phyloP scores from a whole-genome alignment of 202 grass and related monocot species.

The Bolboschoenoplectus hybrid region DNA sequence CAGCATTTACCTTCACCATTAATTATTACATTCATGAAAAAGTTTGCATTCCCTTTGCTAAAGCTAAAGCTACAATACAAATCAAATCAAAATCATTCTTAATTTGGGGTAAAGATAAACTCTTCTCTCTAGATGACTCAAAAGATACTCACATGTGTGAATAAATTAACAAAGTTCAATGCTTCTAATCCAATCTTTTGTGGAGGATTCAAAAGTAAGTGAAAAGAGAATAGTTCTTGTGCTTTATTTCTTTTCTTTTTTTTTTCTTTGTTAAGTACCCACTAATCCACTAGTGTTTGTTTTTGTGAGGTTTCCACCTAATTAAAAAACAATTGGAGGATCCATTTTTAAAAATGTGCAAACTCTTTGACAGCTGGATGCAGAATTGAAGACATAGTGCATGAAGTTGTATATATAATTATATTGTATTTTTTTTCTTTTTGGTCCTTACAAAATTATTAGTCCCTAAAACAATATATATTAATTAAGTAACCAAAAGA shows the following conservation, averaged over 20 bases:
- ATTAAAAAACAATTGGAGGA: not conserved
- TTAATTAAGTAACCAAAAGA: too few relatives aligned
- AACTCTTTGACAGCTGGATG: not conserved
- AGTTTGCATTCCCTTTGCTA: conserved; percentile 6
- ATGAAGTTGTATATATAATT: too few relatives aligned
- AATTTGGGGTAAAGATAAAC: conserved; percentile 1
- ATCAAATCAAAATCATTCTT: not conserved
- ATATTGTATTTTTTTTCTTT: too few relatives aligned
- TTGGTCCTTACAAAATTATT: too few relatives aligned
- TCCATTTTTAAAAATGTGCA: not conserved
- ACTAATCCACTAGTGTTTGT: not conserved
- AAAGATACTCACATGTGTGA: conserved; percentile 16
- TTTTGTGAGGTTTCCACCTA: conserved; percentile 21
- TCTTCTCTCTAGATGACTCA: conserved; percentile 6
- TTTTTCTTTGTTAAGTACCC: not conserved
- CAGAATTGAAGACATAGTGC: too few relatives aligned
- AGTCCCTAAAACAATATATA: too few relatives aligned
- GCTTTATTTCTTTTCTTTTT: too few relatives aligned
- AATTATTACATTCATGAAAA: not conserved
- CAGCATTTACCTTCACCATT: not conserved
- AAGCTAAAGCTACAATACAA: conserved; percentile 8
- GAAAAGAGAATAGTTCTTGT: not conserved
- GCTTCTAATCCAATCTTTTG: conserved; percentile 11
- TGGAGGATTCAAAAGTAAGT: not conserved
- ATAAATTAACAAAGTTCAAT: conserved; percentile 23